Conservation (phyloP, 192 early-diverging fungal species). For the Umbelopsis isabellina region DNA sequence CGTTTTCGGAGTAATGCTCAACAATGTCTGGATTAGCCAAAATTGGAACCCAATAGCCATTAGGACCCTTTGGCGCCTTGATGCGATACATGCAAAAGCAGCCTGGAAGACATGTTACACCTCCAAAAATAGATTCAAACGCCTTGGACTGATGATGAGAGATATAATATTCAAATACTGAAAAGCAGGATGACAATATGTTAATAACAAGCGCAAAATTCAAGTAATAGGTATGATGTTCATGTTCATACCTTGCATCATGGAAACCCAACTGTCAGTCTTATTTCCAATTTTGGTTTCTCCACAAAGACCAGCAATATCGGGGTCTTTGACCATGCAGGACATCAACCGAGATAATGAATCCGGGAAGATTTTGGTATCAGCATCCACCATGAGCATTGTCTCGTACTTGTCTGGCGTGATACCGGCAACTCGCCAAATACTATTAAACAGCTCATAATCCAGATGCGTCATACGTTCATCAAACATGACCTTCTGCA, state of each 20-base stretch:
- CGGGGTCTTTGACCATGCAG: constrained; percentile 81
- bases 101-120: constrained; percentile 77
- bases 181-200: not conserved
- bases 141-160: constrained; percentile 79
- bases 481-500: constrained; percentile 78
- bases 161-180: constrained; percentile 87
- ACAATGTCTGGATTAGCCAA: constrained; percentile 82
- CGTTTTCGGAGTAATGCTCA: constrained; percentile 81
- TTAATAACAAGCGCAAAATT: too few relatives aligned
- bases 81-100: constrained; percentile 86
- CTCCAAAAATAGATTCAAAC: constrained; percentile 82
- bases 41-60: constrained; percentile 79
- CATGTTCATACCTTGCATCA: constrained; percentile 70
- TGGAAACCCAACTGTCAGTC: constrained; percentile 80
- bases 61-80: constrained; percentile 76
- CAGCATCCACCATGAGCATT: constrained; percentile 79
- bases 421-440: constrained; percentile 74
- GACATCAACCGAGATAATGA: constrained; percentile 76
- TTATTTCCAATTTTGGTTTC: constrained; percentile 97
- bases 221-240: not conserved
- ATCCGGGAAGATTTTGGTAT: constrained; percentile 82
- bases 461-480: constrained; percentile 73
- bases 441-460: constrained; percentile 70
- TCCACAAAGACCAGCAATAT: constrained; percentile 93
- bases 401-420: constrained; percentile 81